Evolutionary conservation across 2,329 filamentous ascomycete species (phyloP), one percentile per base, ranked within the genome.

Genomic region (Clonostachys rosea): DNA sequence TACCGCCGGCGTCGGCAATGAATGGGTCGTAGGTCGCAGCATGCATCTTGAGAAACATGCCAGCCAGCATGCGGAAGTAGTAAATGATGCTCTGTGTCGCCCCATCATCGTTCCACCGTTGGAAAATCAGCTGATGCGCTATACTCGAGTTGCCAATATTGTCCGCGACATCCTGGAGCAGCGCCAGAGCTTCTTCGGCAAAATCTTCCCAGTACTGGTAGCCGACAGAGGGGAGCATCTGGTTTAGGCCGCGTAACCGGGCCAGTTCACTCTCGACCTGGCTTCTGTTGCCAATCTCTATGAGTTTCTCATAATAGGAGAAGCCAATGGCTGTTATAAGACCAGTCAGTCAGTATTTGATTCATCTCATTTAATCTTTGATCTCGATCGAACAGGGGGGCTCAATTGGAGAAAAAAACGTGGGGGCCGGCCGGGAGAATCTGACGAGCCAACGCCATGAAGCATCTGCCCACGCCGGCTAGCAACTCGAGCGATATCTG

Each of bases 261-360:
- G 78, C 75, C 48, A 83, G 73, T 67, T 97, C 92, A 54, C 78
- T 78, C 35, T 84, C 75, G 49, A 95, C 74, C 55, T 83, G 81
- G 52, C 72, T 70, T 48, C 73, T 71, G 62, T 90, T 83, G 56
- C 81, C 83, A 42, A 79, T 71, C 53, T 82, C 80, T 57, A 92
- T 75, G 47, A 97, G 76, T 42, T 83, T 86, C 68, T 99, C 94
- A 62, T 95, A 96, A 67, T 96, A 97, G 54, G 84, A 85, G 66
- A 95, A 99, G 20, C 86, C 91, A 62, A 96, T 87, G 45, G 92
- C 94, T 97, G 64, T 35, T 42, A 36, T 10, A 30, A 10, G 24
- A 10, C 24, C 24, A 30, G 24, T 30, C 9, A 30, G 24, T 30
- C 24, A 30, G 24, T 10, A 50, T 49, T 41, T 16, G 12, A 18